Evolutionary conservation across 2,329 filamentous ascomycete genomes (phyloP).

Genomic region (Aaosphaeria arxii): DNA sequence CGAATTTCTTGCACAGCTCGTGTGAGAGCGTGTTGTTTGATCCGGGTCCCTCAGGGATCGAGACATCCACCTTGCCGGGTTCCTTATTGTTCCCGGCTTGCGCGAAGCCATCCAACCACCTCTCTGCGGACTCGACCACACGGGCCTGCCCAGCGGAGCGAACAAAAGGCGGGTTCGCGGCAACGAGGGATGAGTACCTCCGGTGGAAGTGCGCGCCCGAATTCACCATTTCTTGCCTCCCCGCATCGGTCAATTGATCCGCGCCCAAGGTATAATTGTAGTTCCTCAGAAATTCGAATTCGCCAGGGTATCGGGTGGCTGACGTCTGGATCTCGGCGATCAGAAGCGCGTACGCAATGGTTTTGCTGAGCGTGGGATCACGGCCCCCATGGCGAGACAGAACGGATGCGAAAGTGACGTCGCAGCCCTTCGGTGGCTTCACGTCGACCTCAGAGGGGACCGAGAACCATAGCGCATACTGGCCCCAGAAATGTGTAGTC

Average conservation of each 20-base stretch:
- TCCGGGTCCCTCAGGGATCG: constrained; percentile 64
- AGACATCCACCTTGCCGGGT: constrained; percentile 46
- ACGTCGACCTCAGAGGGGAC: constrained; percentile 64
- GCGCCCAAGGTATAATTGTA: constrained; percentile 70
- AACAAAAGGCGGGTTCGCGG: constrained; percentile 62
- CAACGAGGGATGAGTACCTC: constrained; percentile 65
- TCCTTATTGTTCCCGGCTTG: constrained; percentile 45
- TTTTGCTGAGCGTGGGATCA: constrained; percentile 71
- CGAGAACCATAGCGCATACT: constrained; percentile 82
- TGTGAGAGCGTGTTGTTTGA: constrained; percentile 83
- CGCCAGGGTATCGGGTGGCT: constrained; percentile 54
- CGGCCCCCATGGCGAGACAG: constrained; percentile 83
- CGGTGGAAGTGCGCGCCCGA: constrained; percentile 74
- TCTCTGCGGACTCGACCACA: constrained; percentile 70
- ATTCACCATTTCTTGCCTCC: constrained; percentile 67
- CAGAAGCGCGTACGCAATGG: constrained; percentile 59
- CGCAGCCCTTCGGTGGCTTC: constrained; percentile 64
- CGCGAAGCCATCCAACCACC: constrained; percentile 75
- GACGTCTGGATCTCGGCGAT: constrained; percentile 64
- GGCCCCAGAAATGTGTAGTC: constrained; percentile 73
- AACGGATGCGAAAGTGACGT: constrained; percentile 74
- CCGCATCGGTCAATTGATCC: constrained; percentile 67
- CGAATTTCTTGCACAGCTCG: constrained; percentile 68
- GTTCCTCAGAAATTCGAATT: constrained; percentile 67
- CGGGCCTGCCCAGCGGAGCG: constrained; percentile 68